A percentile compares a stretch with the other conserved stretches of the same genome.
Evolutionary conservation across 2,329 filamentous ascomycete genomes (phyloP).

Genomic region (Neofusicoccum kwambonambiense): DNA sequence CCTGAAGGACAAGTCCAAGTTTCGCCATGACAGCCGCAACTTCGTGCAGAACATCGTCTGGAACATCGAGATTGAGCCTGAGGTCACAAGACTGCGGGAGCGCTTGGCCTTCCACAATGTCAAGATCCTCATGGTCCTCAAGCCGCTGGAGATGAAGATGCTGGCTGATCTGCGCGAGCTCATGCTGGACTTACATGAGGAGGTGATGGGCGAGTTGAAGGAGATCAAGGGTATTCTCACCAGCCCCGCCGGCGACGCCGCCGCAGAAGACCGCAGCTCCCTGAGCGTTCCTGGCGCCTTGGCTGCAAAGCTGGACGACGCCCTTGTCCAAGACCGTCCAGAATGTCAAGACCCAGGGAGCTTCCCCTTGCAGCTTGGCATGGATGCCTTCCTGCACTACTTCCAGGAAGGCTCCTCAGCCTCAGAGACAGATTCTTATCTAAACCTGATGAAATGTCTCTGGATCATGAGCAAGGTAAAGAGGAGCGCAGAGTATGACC

Average conservation of each 20-base stretch:
- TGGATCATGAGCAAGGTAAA: constrained; percentile 14
- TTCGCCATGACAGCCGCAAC: constrained; percentile 18
- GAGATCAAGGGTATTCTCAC: constrained; percentile 20
- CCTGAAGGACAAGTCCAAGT: constrained; percentile 20
- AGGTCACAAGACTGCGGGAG: constrained; percentile 18
- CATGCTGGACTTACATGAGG: constrained; percentile 20
- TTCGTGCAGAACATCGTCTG: constrained; percentile 22
- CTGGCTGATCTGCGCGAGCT: constrained; percentile 20
- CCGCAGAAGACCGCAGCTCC: neutral
- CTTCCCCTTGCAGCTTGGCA: constrained; percentile 12
- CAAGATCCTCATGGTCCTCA: constrained; percentile 21
- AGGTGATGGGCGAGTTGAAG: constrained; percentile 20
- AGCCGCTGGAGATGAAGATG: constrained; percentile 21
- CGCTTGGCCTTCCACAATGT: constrained; percentile 21
- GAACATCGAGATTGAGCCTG: constrained; percentile 22
- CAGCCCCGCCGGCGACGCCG: neutral
- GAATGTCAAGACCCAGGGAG: neutral
- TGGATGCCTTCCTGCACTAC: constrained; percentile 7
- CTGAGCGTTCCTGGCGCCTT: constrained; percentile 17
- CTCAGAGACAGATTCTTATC: neutral
- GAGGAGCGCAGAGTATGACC: neutral
- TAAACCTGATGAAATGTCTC: constrained; percentile 10
- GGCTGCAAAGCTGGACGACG: neutral
- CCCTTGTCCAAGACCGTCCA: neutral
- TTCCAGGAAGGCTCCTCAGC: constrained; percentile 2